These are phyloP conservation scores for Adansonia digitata DNA, from an alignment of 345 rosid genomes.

Conservation along the genomic window DNA sequence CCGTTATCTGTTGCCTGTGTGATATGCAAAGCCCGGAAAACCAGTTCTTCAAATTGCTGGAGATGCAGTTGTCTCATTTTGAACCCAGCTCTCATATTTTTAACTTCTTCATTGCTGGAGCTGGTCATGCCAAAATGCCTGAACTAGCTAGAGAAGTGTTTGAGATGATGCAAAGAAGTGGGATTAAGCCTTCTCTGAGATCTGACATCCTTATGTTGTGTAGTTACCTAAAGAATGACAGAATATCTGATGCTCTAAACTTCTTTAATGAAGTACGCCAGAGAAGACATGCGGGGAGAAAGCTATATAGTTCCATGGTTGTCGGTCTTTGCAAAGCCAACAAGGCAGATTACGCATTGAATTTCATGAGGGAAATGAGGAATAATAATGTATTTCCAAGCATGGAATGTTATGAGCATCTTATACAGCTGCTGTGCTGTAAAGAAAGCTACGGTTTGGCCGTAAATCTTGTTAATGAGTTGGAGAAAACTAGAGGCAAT, in stretches of 20 bases:
- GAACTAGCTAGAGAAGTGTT: constrained; percentile 60
- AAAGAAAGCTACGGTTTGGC: constrained; percentile 34
- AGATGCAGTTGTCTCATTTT: constrained; percentile 44
- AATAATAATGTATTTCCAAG: constrained; percentile 39
- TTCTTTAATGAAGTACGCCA: constrained; percentile 40
- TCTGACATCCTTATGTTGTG: constrained; percentile 49
- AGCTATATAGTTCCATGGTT: constrained; percentile 42
- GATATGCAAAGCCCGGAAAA: constrained; percentile 38
- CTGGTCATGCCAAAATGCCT: constrained; percentile 62
- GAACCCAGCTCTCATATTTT: constrained; percentile 30
- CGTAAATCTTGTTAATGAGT: constrained; percentile 43
- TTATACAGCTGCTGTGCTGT: constrained; percentile 42
- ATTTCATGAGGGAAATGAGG: constrained; percentile 44
- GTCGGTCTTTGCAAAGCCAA: constrained; percentile 53
- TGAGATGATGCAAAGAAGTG: constrained; percentile 57
- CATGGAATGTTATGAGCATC: constrained; percentile 49
- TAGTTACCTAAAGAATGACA: constrained; percentile 53
- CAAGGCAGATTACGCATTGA: constrained; percentile 43
- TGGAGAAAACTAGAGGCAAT: constrained; percentile 41
- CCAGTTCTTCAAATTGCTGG: constrained; percentile 39
- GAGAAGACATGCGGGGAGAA: constrained; percentile 27
- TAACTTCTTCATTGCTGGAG: constrained; percentile 68
- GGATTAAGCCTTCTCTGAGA: constrained; percentile 33
- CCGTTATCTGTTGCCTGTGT: constrained; percentile 48
- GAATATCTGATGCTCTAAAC: constrained; percentile 53